These are phyloP conservation scores for Triadica sebifera DNA, from an alignment of 345 rosid genomes.

Conservation along the genomic window DNA sequence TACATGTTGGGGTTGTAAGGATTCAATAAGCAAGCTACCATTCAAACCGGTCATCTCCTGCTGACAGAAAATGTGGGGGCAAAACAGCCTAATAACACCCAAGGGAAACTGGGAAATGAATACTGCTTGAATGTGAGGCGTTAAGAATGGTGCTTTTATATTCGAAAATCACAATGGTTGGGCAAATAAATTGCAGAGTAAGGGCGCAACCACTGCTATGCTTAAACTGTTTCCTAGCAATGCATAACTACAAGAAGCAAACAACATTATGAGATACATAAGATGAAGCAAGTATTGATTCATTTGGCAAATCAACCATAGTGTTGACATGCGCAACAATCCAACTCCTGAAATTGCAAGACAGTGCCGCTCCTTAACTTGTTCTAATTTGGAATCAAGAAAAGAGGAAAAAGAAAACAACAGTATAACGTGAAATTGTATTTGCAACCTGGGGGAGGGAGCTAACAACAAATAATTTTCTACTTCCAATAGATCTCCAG, in stretches of 20 bases:
- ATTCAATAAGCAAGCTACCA: too few species aligned
- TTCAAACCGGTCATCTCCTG: too few species aligned
- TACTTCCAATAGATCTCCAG: too few species aligned
- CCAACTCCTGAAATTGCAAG: neutral
- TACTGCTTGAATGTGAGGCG: too few species aligned
- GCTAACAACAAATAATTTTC: too few species aligned
- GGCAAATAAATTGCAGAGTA: constrained; percentile 64
- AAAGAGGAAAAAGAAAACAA: neutral
- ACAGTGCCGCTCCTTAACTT: neutral
- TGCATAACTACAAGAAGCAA: constrained; percentile 62
- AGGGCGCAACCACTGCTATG: constrained; percentile 80
- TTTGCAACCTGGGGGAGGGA: too few species aligned
- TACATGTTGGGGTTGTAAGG: too few species aligned
- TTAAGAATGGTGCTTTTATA: too few species aligned
- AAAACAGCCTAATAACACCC: too few species aligned
- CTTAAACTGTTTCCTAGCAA: constrained; percentile 92
- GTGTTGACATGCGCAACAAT: neutral
- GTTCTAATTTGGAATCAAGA: neutral
- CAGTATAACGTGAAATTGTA: too few species aligned
- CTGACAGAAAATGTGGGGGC: too few species aligned
- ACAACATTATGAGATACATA: neutral
- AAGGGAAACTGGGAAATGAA: too few species aligned
- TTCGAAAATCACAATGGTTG: constrained; percentile 40
- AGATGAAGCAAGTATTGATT: neutral
- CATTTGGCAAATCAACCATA: neutral